Evolutionary conservation across 129 eudicot species (phyloP).

Genomic region (Helianthus annuus): DNA sequence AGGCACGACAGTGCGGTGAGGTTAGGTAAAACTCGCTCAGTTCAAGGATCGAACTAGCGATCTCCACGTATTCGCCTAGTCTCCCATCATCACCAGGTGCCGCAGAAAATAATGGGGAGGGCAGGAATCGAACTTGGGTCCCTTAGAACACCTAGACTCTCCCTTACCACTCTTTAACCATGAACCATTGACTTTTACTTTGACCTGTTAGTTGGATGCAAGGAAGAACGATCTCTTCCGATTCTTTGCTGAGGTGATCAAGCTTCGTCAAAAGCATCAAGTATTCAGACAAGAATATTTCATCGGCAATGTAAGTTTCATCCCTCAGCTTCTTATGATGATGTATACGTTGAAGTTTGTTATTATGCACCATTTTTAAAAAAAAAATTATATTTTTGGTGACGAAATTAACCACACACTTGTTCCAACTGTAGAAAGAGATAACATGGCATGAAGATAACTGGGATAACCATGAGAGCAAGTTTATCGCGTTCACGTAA

Average conservation of each 20-base stretch:
- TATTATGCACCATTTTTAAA: conserved; percentile 9
- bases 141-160: too few relatives aligned
- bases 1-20: too few relatives aligned
- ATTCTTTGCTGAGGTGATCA: conserved; percentile 84
- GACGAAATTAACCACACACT: conserved; percentile 13
- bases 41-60: too few relatives aligned
- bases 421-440: conserved; percentile 52
- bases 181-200: conserved; percentile 26
- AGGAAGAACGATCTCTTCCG: conserved; percentile 66
- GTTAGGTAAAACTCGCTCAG: too few relatives aligned
- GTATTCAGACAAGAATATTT: conserved; percentile 66
- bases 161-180: neutral
- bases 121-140: too few relatives aligned
- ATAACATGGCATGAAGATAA: conserved; percentile 98
- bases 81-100: too few relatives aligned
- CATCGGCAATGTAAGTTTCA: conserved; percentile 61
- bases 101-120: too few relatives aligned
- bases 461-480: conserved; percentile 86
- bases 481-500: conserved; percentile 95
- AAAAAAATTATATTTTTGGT: neutral
- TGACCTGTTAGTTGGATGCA: conserved; percentile 58
- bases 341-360: neutral
- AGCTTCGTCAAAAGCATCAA: conserved; percentile 61
- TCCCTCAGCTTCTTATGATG: neutral
- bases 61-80: too few relatives aligned